Evolutionary conservation across 805 yeast genomes (phyloP), one percentile per base, ranked within the genome.

Genomic region (Saturnispora saitoi): DNA sequence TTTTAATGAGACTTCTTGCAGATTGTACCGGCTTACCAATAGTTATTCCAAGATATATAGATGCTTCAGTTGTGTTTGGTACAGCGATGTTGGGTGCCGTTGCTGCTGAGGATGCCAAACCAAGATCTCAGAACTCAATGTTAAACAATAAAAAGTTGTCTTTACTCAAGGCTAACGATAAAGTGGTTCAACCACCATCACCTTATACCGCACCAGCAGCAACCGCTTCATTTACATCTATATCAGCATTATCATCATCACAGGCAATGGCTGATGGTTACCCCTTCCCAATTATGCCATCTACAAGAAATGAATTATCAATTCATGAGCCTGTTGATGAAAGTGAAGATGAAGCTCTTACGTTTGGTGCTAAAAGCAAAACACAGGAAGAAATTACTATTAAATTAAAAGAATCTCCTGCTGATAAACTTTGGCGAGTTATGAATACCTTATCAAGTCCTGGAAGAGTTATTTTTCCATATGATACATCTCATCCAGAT

Each of bases 1-100:
- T 93, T 49, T 73, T 93, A 52, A 89, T 93, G 82, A 77, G 95
- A 68, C 69, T 93, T 51, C 75, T 93, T 64, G 95, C 97, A 1
- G 95, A 91, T 58, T 86, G 95, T 61, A 88, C 96, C 0, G 95
- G 95, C 4, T 72, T 84, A 68, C 96, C 97, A 15, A 81, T 93
- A 50, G 78, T 93, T 43, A 87, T 91, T 54, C 99, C 99, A 43
- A 77, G 91, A 59, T 90, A 93, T 66, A 89, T 91, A 58, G 98
- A 91, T 62, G 93, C 97, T 1, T 95, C 97, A 2, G 99, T 93
- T 36, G 98, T 93, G 2, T 86, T 91, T 62, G 99, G 99, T 22
- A 77, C 96, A 4, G 98, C 99, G 0, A 70, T 93, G 62, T 73
- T 93, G 52, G 99, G 98, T 34, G 97, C 98, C 2, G 88, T 82